Conservation (phyloP, 768 basidiomycete species). For the Pleurotus giganteus region DNA sequence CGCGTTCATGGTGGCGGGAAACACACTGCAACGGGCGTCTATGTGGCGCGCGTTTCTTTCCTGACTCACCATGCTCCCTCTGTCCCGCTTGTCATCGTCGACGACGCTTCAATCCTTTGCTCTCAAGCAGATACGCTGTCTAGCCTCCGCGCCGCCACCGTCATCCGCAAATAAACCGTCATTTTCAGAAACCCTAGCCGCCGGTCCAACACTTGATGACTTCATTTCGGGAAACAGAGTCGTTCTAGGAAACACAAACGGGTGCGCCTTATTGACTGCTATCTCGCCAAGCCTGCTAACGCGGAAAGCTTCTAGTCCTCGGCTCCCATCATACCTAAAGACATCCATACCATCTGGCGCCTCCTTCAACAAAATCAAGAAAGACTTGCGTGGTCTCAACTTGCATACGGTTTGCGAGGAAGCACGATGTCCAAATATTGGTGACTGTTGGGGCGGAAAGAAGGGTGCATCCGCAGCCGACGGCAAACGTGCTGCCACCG, state of each 20-base stretch:
- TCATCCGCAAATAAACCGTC: conserved; percentile 32
- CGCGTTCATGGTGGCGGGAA: conserved; percentile 58
- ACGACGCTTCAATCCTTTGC: conserved; percentile 12
- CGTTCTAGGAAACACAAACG: conserved; percentile 67
- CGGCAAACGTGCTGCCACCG: conserved; percentile 83
- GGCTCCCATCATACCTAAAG: conserved; percentile 85
- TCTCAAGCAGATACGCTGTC: conserved; percentile 31
- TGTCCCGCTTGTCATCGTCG: background rate
- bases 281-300: background rate
- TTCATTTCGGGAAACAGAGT: conserved; percentile 74
- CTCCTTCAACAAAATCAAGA: conserved; percentile 92
- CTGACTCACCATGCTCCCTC: background rate
- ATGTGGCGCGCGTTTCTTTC: background rate
- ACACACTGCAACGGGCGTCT: background rate
- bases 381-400: conserved; percentile 86
- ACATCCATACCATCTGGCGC: conserved; percentile 87
- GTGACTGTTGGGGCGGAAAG: conserved; percentile 98
- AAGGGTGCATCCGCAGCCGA: conserved; percentile 62
- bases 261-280: conserved; percentile 38
- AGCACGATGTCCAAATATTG: conserved; percentile 97
- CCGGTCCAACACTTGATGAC: conserved; percentile 77
- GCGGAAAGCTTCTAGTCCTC: conserved; percentile 50
- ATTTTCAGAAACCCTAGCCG: conserved; percentile 53
- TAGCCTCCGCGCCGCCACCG: conserved; percentile 46
- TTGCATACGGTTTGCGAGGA: conserved; percentile 99